Evolutionary conservation across 202 grass and related monocot genomes (phyloP).

Genomic region (Brachypodium distachyon): DNA sequence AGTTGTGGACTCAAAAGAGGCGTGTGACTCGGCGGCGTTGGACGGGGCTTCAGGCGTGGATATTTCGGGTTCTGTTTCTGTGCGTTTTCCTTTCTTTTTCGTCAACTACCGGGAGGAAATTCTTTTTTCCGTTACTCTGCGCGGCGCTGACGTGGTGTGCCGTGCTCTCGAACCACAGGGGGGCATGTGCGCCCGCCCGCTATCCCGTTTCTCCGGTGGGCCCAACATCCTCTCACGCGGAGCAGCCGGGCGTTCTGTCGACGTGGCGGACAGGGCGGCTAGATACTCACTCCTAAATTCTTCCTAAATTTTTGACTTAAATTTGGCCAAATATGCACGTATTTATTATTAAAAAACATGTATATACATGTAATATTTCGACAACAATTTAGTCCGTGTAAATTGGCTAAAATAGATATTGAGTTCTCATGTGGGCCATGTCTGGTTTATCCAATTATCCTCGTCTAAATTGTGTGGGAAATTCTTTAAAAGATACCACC

Average conservation of each 20-base stretch:
- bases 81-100: neutral
- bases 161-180: neutral
- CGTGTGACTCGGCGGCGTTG: neutral
- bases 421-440: too few relatives aligned
- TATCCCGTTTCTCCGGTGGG: too few relatives aligned
- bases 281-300: too few relatives aligned
- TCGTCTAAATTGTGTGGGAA: too few relatives aligned
- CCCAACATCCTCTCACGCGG: neutral
- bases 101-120: neutral
- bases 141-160: constrained; percentile 13
- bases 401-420: too few relatives aligned
- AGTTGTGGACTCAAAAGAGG: constrained; percentile 4
- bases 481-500: too few relatives aligned
- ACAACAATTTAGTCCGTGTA: too few relatives aligned
- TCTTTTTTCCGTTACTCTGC: neutral
- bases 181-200: neutral
- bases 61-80: constrained; percentile 12
- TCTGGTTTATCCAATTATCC: too few relatives aligned
- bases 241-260: neutral
- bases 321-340: too few relatives aligned
- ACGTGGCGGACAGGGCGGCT: neutral
- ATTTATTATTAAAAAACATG: too few relatives aligned
- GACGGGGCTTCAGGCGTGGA: neutral
- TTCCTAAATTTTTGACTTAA: too few relatives aligned
- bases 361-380: too few relatives aligned